Base-by-base conservation (phyloP, 2,329 filamentous ascomycete genomes). In the Acephala macrosclerotiorum region DNA sequence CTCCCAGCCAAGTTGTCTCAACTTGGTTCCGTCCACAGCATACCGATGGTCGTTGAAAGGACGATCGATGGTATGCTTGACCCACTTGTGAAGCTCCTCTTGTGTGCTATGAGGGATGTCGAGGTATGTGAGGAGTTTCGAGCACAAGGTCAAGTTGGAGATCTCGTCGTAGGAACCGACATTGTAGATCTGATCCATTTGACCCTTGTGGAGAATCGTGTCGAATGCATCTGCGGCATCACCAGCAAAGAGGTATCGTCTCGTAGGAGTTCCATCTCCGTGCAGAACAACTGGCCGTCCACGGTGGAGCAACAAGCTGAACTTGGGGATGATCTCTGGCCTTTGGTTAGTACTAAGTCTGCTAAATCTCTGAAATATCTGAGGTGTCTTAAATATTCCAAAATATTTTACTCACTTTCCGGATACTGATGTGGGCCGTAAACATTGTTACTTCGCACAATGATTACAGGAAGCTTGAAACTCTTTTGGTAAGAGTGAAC, bases 401-500 rank as follows among this genome's bases (percentile, higher is more conserved):
- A 33, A 33, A 33, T 9, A 33, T 4, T 33, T 1, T 3, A 79
- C 90, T 78, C 80, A 94, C 91, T 94, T 80, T 94, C 91, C 0
- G 91, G 91, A 76, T 90, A 94, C 76, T 95, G 92, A 75, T 94
- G 91, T 25, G 92, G 92, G 0, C 92, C 92, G 74, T 94, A 96
- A 35, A 95, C 91, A 73, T 96, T 95, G 81, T 95, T 95, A 76
- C 91, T 91, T 58, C 92, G 85, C 33, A 94, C 90, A 72, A 94
- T 92, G 69, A 95, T 92, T 60, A 89, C 87, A 1, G 92, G 92
- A 14, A 96, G 83, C 77, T 91, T 91, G 82, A 94, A 94, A 78
- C 89, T 92, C 80, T 92, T 93, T 75, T 90, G 86, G 77, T 94
- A 96, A n/a, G 91, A 92, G 77, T 91, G 89, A n/a, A 95, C 91